A percentile compares a stretch with the other conserved stretches of the same genome.
These are phyloP conservation scores for Collybia sordida DNA, from an alignment of 768 basidiomycete species.

Conservation along the genomic window DNA sequence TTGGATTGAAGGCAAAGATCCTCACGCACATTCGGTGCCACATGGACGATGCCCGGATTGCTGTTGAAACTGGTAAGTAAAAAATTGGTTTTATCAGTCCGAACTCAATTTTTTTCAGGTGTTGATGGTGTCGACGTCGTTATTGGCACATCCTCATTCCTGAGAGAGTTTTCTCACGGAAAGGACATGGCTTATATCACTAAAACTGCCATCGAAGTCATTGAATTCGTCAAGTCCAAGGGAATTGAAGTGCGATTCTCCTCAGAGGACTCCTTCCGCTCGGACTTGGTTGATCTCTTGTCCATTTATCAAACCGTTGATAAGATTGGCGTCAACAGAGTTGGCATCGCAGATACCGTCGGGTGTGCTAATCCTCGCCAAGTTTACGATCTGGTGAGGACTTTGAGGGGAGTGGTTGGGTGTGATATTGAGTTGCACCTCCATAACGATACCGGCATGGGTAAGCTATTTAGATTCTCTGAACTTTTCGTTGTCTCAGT, in stretches of 20 bases:
- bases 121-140: conserved; percentile 99
- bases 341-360: conserved; percentile 98
- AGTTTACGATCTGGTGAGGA: conserved; percentile 97
- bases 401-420: conserved; percentile 90
- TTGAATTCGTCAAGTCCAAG: conserved; percentile 99
- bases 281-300: conserved; percentile 96
- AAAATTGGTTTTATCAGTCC: not conserved
- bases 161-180: conserved; percentile 98
- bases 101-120: conserved; percentile 44
- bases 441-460: conserved; percentile 98
- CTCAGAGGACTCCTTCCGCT: conserved; percentile 99
- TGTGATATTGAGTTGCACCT: conserved; percentile 99
- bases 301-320: conserved; percentile 99
- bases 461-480: conserved; percentile 34
- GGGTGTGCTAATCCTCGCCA: conserved; percentile 99
- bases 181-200: conserved; percentile 99
- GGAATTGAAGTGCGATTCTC: conserved; percentile 99
- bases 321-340: conserved; percentile 98
- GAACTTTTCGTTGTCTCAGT: conserved; percentile 3
- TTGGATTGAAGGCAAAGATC: conserved; percentile 94
- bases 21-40: conserved; percentile 99
- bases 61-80: conserved; percentile 89
- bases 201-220: conserved; percentile 98
- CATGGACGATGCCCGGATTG: conserved; percentile 98
- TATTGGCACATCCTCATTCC: conserved; percentile 98